A percentile compares a stretch with the other conserved stretches of the same genome.
Evolutionary conservation across 2,329 filamentous ascomycete species (phyloP).

Genomic region (Neonectria neomacrospora): DNA sequence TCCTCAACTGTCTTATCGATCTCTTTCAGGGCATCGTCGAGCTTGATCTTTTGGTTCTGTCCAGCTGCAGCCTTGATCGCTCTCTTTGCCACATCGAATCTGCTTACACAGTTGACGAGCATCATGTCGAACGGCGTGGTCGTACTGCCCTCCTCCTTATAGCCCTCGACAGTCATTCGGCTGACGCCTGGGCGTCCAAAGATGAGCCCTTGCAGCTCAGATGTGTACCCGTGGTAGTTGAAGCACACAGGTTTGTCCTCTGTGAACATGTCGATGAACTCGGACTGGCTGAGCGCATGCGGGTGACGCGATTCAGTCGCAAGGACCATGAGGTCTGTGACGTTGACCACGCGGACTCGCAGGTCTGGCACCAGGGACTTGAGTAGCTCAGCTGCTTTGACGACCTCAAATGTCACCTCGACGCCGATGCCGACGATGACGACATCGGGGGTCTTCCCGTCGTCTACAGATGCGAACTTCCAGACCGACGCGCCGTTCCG

Average conservation of each 20-base stretch:
- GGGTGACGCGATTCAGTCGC: slow-evolving; percentile 66
- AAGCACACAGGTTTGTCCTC: slow-evolving; percentile 66
- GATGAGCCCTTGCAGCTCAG: slow-evolving; percentile 69
- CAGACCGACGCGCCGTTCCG: slow-evolving; percentile 68
- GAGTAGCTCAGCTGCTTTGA: slow-evolving; percentile 69
- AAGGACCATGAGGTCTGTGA: slow-evolving; percentile 74
- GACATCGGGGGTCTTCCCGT: slow-evolving; percentile 68
- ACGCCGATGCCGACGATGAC: slow-evolving; percentile 73
- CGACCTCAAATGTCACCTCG: slow-evolving; percentile 73
- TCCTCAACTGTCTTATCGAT: slow-evolving; percentile 61
- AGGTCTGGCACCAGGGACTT: slow-evolving; percentile 61
- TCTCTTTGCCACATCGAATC: slow-evolving; percentile 67
- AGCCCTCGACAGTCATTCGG: slow-evolving; percentile 67
- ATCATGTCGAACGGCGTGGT: slow-evolving; percentile 79
- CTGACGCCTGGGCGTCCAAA: slow-evolving; percentile 66
- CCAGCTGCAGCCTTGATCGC: slow-evolving; percentile 62
- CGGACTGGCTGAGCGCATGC: slow-evolving; percentile 63
- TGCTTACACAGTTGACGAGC: slow-evolving; percentile 68
- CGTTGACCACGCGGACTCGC: slow-evolving; percentile 70
- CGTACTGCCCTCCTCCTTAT: slow-evolving; percentile 73
- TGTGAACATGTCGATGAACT: slow-evolving; percentile 69
- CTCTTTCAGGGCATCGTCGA: slow-evolving; percentile 60
- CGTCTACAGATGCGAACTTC: slow-evolving; percentile 69
- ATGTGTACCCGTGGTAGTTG: slow-evolving; percentile 74
- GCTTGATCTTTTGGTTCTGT: slow-evolving; percentile 59